These are phyloP conservation scores for Sarocladiaceae sp. DNA, from an alignment of 2,329 filamentous ascomycete genomes.

Conservation along the genomic window DNA sequence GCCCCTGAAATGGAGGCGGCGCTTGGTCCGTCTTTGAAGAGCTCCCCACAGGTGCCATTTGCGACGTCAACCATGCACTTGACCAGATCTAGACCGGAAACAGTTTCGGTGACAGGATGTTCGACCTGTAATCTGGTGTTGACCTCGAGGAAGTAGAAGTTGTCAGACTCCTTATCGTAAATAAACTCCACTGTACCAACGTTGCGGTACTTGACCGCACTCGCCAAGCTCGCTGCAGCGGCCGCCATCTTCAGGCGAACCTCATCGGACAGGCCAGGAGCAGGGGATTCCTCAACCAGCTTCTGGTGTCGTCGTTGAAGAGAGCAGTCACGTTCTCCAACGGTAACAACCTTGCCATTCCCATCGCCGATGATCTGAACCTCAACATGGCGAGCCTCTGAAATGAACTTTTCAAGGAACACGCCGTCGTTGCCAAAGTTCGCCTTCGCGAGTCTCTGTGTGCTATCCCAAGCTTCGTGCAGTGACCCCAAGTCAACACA, in stretches of 20 bases:
- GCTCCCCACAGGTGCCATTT: slow-evolving; percentile 9
- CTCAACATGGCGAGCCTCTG: slow-evolving; percentile 41
- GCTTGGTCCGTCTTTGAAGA: slow-evolving; percentile 14
- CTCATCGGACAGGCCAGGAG: slow-evolving; percentile 24
- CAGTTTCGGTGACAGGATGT: slow-evolving; percentile 62
- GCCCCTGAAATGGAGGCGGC: slow-evolving; percentile 16
- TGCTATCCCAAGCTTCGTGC: slow-evolving; percentile 27
- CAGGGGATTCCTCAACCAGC: slow-evolving; percentile 44
- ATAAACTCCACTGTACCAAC: slow-evolving; percentile 41
- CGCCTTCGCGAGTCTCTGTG: slow-evolving; percentile 32
- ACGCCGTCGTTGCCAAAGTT: slow-evolving; percentile 37
- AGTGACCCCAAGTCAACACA: slow-evolving; percentile 27
- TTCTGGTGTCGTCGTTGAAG: slow-evolving; percentile 48
- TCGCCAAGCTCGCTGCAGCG: slow-evolving; percentile 31
- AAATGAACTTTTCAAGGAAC: slow-evolving; percentile 38
- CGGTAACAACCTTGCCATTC: slow-evolving; percentile 31
- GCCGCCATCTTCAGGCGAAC: slow-evolving; percentile 29
- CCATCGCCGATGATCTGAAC: slow-evolving; percentile 46
- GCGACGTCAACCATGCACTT: slow-evolving; percentile 39
- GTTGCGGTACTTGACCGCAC: slow-evolving; percentile 32
- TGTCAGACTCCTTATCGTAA: slow-evolving; percentile 21
- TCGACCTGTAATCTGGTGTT: slow-evolving; percentile 40
- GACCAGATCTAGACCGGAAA: slow-evolving; percentile 70
- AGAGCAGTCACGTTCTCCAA: slow-evolving; percentile 47
- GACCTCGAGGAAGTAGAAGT: slow-evolving; percentile 38